Evolutionary conservation across 352 stramenopile species (phyloP).

Genomic region (Phytophthora citricola): DNA sequence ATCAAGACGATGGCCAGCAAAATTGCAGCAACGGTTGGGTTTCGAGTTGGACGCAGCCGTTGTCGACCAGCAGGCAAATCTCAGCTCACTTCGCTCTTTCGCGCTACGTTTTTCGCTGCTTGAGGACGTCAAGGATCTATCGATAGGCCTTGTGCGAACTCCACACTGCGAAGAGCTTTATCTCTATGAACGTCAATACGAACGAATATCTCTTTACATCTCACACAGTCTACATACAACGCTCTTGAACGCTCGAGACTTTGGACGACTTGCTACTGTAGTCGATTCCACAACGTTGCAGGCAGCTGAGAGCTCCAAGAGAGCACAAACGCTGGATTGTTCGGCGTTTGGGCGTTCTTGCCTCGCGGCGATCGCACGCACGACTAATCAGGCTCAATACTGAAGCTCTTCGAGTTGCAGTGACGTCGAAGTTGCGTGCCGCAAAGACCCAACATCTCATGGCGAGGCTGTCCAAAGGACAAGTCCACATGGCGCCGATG

Average conservation of each 20-base stretch:
- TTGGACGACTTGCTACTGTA: not conserved
- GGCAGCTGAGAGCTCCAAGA: slow-evolving; percentile 5
- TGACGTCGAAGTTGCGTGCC: slow-evolving; percentile 7
- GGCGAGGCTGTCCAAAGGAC: slow-evolving; percentile 29
- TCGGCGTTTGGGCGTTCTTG: not conserved
- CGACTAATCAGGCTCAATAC: not conserved
- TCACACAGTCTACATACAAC: not conserved
- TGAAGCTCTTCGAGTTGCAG: slow-evolving; percentile 10
- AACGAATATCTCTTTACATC: not conserved
- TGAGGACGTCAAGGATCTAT: not conserved
- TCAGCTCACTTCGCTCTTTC: slow-evolving; percentile 13
- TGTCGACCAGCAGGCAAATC: slow-evolving; percentile 20
- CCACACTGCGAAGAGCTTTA: not conserved
- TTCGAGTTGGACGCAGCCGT: slow-evolving; percentile 19
- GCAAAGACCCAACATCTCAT: slow-evolving; percentile 23
- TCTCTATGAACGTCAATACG: not conserved
- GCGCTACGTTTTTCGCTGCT: slow-evolving; percentile 3
- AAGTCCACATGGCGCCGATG: slow-evolving; percentile 22
- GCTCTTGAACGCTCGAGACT: too few relatives aligned
- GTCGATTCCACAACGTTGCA: slow-evolving; percentile 3
- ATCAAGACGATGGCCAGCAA: slow-evolving; percentile 10
- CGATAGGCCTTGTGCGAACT: not conserved
- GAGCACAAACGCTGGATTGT: slow-evolving; percentile 16
- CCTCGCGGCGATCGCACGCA: too few relatives aligned
- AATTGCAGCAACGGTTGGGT: not conserved